Percentiles rank a stretch among this genome's conserved stretches.
phyloP scores from a whole-genome alignment of 2,329 filamentous ascomycete genomes.

The Fusarium oligoseptatum region DNA sequence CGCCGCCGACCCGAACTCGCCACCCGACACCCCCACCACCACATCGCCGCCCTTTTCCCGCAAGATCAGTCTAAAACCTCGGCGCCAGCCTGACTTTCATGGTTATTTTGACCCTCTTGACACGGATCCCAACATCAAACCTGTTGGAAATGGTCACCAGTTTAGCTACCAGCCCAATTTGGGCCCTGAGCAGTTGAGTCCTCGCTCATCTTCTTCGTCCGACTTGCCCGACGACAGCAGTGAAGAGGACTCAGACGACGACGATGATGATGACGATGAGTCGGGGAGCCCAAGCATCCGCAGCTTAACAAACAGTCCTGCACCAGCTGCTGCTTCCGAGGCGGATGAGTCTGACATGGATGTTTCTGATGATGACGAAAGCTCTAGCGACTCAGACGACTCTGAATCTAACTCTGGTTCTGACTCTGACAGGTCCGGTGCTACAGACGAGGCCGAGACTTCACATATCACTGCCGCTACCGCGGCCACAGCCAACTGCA shows the following conservation, averaged over 20 bases:
- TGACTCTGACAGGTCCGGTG: conserved; percentile 43
- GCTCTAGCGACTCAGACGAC: conserved; percentile 33
- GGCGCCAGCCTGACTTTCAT: conserved; percentile 50
- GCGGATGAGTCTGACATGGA: conserved; percentile 33
- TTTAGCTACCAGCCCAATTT: conserved; percentile 57
- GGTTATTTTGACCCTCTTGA: conserved; percentile 48
- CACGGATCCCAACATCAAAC: conserved; percentile 58
- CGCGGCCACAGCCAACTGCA: conserved; percentile 38
- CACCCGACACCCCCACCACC: conserved; percentile 63
- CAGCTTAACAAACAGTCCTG: conserved; percentile 43
- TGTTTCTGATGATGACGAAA: conserved; percentile 29
- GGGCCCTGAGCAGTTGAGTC: conserved; percentile 53
- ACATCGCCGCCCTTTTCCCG: conserved; percentile 53
- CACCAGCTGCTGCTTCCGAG: conserved; percentile 19
- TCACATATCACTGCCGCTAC: conserved; percentile 37
- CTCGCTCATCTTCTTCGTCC: conserved; percentile 53
- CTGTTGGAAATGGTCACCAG: conserved; percentile 57
- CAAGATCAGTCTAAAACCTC: conserved; percentile 50
- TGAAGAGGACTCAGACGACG: conserved; percentile 35
- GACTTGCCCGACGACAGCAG: conserved; percentile 29
- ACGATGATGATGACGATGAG: conserved; percentile 46
- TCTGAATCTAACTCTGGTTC: conserved; percentile 40
- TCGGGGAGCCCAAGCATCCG: conserved; percentile 47
- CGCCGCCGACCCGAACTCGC: conserved; percentile 59
- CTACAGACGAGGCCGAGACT: conserved; percentile 41